phyloP scores from a whole-genome alignment of 768 basidiomycete genomes.

The Boletales sp. region DNA sequence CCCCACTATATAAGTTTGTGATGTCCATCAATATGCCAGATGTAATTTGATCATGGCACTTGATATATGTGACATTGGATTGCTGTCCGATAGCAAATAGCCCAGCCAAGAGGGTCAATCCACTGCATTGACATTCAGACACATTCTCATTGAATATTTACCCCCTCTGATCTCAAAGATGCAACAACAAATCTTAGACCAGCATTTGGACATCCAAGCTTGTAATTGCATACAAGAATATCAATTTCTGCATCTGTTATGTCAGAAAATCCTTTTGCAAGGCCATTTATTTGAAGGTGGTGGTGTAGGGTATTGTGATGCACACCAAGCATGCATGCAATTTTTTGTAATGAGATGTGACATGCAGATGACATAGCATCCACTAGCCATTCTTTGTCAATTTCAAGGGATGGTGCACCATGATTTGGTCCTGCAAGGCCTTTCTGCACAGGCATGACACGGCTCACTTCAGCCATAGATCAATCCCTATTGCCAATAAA shows the following conservation, averaged over 20 bases:
- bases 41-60: neutral
- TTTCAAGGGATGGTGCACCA: neutral
- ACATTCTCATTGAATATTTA: neutral
- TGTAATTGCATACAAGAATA: constrained; percentile 7
- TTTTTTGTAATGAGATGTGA: neutral
- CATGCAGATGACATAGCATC: neutral
- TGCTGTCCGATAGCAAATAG: neutral
- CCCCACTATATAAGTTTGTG: constrained; percentile 30
- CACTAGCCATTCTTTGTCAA: constrained; percentile 2
- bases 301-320: constrained; percentile 12
- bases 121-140: neutral
- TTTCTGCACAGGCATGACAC: too few relatives aligned
- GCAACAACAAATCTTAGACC: constrained; percentile 13
- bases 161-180: neutral
- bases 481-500: too few relatives aligned
- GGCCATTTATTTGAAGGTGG: constrained; percentile 8
- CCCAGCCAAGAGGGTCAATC: neutral
- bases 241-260: constrained; percentile 20
- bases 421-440: too few relatives aligned
- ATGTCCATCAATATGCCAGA: constrained; percentile 28
- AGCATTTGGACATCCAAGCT: neutral
- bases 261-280: constrained; percentile 8
- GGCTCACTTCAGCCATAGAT: too few relatives aligned
- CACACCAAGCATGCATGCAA: constrained; percentile 9
- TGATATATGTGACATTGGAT: neutral